Evolutionary conservation across 2,329 filamentous ascomycete genomes (phyloP).

Genomic region (Sporothrix luriei): DNA sequence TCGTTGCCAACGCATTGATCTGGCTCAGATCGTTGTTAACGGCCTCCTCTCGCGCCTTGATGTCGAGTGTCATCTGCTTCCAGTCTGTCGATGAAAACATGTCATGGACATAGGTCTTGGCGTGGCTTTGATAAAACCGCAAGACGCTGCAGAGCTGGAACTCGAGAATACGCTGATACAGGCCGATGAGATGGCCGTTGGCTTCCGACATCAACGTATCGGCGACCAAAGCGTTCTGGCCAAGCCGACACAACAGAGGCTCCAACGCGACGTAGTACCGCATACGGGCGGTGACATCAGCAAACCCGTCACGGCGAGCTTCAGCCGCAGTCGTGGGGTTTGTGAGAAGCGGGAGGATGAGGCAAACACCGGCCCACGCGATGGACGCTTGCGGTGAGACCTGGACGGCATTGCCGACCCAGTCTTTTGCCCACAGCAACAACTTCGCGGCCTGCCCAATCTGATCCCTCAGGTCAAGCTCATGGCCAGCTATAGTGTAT

Average conservation of each 20-base stretch:
- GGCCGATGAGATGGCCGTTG: conserved; percentile 36
- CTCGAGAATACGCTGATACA: conserved; percentile 43
- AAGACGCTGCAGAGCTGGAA: conserved; percentile 45
- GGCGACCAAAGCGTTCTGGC: conserved; percentile 27
- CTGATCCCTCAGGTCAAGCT: conserved; percentile 36
- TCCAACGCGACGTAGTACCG: conserved; percentile 43
- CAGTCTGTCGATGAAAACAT: conserved; percentile 36
- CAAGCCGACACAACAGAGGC: conserved; percentile 34
- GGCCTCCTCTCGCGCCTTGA: conserved; percentile 26
- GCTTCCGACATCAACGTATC: conserved; percentile 30
- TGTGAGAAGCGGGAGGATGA: conserved; percentile 44
- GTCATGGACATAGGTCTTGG: conserved; percentile 33
- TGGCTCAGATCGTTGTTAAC: conserved; percentile 26
- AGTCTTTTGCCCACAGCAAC: conserved; percentile 37
- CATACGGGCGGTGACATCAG: conserved; percentile 43
- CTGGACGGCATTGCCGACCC: conserved; percentile 39
- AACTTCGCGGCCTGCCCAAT: conserved; percentile 37
- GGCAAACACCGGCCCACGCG: conserved; percentile 44
- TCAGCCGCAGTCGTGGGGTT: conserved; percentile 40
- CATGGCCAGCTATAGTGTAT: conserved; percentile 36
- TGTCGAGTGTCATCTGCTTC: conserved; percentile 34
- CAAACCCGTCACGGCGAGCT: conserved; percentile 43
- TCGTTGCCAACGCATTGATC: conserved; percentile 24
- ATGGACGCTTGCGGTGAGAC: conserved; percentile 42
- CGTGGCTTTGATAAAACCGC: conserved; percentile 39